Base-by-base conservation (phyloP, 768 basidiomycete genomes). In the Amanita brunnescens region DNA sequence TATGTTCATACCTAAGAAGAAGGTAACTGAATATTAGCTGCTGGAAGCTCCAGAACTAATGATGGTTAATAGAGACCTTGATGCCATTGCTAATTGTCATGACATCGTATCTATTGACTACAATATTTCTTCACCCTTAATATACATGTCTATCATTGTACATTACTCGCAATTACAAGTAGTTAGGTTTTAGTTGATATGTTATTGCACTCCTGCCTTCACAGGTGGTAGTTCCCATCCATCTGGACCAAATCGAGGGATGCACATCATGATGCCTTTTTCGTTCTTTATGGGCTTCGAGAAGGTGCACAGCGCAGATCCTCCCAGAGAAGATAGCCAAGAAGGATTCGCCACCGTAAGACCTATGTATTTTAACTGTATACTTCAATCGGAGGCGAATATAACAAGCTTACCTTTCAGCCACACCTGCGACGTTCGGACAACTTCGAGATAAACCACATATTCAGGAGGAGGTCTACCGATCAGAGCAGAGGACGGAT, bases 191-290 rank as follows among this genome's bases (percentile, higher is more conserved):
- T 43, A 42, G 58, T 38, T 49, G 48, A 58, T 41, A 49, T 42
- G 52, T 47, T 57, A 47, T 14, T 24, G 16, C 10, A 47, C 49
- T 26, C 67, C 67, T 20, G 69, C 73, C 57, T 72, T 74, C 6
- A 91, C 72, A 2, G 90, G 77, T 26, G 93, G 91, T 51, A 99
- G 67, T 63, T 95, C 90, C 83, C 94, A 94, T 6, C 81, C 81
- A 26, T 85, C 80, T 34, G 84, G 83, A 8, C 91, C 91, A 64
- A 93, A 97, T 47, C 77, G 80, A 0, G 95, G 95, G 43, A 85
- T 80, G 8, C 84, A 79, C 76, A 91, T 82, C 53, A 83, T 69
- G 8, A 76, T 68, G 6, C 91, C 86, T 1, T 73, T 67, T 37
- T 70, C 79, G 47, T 83, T 83, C 65, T 85, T 86, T 21, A 80